Evolutionary conservation across 768 basidiomycete species (phyloP).

Genomic region (Rhodotorula babjevae): DNA sequence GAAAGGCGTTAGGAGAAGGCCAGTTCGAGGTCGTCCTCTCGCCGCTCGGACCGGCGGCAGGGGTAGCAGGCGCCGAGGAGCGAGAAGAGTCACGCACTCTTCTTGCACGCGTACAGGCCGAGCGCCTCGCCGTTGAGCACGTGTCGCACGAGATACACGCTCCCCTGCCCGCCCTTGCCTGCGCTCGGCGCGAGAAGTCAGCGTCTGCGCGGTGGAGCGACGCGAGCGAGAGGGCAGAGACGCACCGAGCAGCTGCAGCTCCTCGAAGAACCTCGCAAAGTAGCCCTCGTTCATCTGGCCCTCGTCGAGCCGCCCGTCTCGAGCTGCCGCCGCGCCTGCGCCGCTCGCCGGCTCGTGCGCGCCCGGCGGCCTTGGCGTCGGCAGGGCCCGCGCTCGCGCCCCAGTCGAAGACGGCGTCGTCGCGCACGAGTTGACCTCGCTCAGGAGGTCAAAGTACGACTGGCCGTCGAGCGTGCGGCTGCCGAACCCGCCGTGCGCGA

Average conservation of each 20-base stretch:
- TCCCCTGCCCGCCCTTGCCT: slow-evolving; percentile 29
- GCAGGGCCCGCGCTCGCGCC: not conserved
- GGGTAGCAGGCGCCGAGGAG: no score
- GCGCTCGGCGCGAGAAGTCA: not conserved
- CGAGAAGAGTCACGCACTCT: slow-evolving; percentile 8
- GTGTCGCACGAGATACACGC: slow-evolving; percentile 31
- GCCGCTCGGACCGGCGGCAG: no score
- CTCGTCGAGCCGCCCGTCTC: not conserved
- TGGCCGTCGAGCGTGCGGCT: not conserved
- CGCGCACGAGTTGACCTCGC: slow-evolving; percentile 22
- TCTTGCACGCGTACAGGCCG: slow-evolving; percentile 38
- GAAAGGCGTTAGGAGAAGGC: no score
- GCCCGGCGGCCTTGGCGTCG: not conserved
- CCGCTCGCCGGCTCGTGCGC: not conserved
- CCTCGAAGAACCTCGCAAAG: slow-evolving; percentile 25
- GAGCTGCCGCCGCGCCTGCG: not conserved
- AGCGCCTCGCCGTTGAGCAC: slow-evolving; percentile 35
- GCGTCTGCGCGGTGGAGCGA: fast-evolving
- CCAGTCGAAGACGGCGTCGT: slow-evolving; percentile 14
- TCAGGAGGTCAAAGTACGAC: slow-evolving; percentile 29
- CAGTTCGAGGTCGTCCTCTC: no score
- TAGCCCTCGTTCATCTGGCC: slow-evolving; percentile 33
- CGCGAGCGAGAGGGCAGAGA: fast-evolving
- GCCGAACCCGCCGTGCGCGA: not conserved
- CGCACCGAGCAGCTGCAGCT: slow-evolving; percentile 27